Evolutionary conservation across 2,329 filamentous ascomycete species (phyloP).

Genomic region (Diaporthe sp.): DNA sequence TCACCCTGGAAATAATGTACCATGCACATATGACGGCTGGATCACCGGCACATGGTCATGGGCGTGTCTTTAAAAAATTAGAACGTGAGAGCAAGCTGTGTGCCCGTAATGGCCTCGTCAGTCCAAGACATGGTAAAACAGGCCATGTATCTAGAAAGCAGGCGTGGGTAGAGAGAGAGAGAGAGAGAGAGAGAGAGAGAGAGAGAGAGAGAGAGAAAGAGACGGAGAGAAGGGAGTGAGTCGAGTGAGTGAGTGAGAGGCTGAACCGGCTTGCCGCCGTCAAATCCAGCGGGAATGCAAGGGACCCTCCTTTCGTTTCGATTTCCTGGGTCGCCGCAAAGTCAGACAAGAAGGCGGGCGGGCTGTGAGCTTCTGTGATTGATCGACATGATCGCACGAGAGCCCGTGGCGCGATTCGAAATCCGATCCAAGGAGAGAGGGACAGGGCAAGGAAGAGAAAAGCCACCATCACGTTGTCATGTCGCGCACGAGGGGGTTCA

Average conservation of each 20-base stretch:
- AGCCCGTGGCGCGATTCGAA: conserved; percentile 18
- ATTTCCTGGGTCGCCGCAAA: conserved; percentile 22
- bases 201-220: neutral
- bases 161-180: conserved; percentile 1
- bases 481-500: conserved; percentile 1
- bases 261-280: conserved; percentile 29
- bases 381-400: conserved; percentile 8
- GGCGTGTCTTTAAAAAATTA: neutral
- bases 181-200: neutral
- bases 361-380: conserved; percentile 7
- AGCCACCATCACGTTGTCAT: conserved; percentile 23
- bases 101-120: neutral
- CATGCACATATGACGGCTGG: conserved; percentile 3
- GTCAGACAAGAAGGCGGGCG: conserved; percentile 11
- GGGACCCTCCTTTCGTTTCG: conserved; percentile 20
- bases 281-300: conserved; percentile 32
- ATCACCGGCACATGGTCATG: neutral
- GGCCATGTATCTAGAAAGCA: neutral
- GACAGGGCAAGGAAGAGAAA: neutral
- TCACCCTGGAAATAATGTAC: neutral
- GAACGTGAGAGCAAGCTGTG: neutral
- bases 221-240: neutral
- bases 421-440: conserved; percentile 3
- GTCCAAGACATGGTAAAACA: neutral
- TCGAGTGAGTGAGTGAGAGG: neutral